These are phyloP conservation scores for Sungouiella blattae DNA, from an alignment of 805 yeast genomes.

Conservation along the genomic window DNA sequence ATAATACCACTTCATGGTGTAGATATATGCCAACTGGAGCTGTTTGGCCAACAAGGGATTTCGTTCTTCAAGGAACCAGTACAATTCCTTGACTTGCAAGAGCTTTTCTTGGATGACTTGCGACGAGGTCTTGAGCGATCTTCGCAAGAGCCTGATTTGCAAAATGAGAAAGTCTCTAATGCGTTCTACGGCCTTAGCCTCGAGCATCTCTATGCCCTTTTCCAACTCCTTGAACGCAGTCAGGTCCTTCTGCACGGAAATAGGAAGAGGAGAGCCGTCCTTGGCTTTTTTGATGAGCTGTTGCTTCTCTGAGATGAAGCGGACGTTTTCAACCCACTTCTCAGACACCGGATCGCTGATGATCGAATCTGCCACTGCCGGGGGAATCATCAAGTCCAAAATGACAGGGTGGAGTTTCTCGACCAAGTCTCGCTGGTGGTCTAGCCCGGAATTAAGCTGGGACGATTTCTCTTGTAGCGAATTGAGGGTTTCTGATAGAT, in stretches of 20 bases:
- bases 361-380: conserved; percentile 59
- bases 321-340: conserved; percentile 65
- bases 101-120: conserved; percentile 71
- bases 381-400: conserved; percentile 71
- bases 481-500: conserved; percentile 29
- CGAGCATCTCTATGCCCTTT: conserved; percentile 47
- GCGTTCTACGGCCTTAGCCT: conserved; percentile 66
- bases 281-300: conserved; percentile 40
- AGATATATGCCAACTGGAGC: conserved; percentile 73
- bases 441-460: conserved; percentile 25
- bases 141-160: conserved; percentile 66
- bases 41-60: conserved; percentile 66
- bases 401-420: conserved; percentile 69
- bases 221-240: conserved; percentile 27
- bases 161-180: conserved; percentile 64
- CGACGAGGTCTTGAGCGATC: conserved; percentile 54
- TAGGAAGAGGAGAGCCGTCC: not conserved
- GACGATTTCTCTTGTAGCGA: conserved; percentile 33
- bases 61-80: conserved; percentile 50
- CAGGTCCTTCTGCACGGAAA: conserved; percentile 17
- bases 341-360: conserved; percentile 53
- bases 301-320: conserved; percentile 54
- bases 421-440: conserved; percentile 23
- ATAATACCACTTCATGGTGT: conserved; percentile 95
- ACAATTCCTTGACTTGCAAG: conserved; percentile 59